Conservation (phyloP, 1,284 basidiomycete genomes). For the Ustanciosporium gigantosporum region DNA sequence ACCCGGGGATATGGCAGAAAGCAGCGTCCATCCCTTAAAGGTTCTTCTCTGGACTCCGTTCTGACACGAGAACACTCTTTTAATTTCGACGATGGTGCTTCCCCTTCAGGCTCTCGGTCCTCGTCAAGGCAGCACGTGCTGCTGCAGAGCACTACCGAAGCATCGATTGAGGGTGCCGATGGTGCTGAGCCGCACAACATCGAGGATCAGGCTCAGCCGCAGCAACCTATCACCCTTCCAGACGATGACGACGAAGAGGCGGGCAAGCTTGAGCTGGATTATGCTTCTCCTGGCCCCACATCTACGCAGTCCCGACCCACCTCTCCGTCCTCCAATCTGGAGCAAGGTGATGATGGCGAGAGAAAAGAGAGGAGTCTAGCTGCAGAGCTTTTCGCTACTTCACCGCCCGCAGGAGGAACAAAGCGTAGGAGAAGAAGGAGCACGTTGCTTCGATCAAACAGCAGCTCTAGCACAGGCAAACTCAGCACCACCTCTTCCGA, state of each 20-base stretch:
- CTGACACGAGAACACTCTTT: too few relatives aligned
- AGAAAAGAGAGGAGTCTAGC: constrained; percentile 6
- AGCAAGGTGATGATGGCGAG: background rate
- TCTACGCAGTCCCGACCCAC: background rate
- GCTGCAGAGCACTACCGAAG: too few relatives aligned
- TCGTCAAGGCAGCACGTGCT: too few relatives aligned
- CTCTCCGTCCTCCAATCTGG: background rate
- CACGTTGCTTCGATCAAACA: constrained; percentile 10
- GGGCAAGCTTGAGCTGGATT: constrained; percentile 39
- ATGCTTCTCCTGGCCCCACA: constrained; percentile 3
- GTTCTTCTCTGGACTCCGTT: background rate
- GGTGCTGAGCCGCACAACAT: too few relatives aligned
- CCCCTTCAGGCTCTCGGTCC: too few relatives aligned
- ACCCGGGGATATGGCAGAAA: constrained; percentile 24
- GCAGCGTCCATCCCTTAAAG: constrained; percentile 11
- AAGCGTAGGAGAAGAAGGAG: constrained; percentile 16
- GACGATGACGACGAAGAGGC: constrained; percentile 37
- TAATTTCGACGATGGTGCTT: too few relatives aligned
- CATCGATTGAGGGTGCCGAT: too few relatives aligned
- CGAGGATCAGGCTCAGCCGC: too few relatives aligned
- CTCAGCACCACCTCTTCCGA: constrained; percentile 13
- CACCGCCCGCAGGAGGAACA: constrained; percentile 5
- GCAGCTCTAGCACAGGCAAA: constrained; percentile 14
- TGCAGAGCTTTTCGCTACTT: constrained; percentile 24
- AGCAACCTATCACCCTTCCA: constrained; percentile 5